Percentiles rank a stretch among this genome's conserved stretches.
phyloP scores from a whole-genome alignment of 345 rosid species.

The Salix purpurea region DNA sequence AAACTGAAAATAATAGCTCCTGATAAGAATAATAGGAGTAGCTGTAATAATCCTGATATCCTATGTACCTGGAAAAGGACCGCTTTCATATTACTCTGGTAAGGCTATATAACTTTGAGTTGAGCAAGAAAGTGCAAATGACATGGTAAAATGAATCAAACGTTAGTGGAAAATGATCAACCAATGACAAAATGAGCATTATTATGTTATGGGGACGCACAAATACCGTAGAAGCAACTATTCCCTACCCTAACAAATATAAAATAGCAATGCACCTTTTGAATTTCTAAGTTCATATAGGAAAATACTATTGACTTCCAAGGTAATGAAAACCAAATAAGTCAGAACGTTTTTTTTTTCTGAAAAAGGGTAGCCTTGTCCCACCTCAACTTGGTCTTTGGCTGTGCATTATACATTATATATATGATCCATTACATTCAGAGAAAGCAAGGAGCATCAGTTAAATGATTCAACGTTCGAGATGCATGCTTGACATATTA shows the following conservation, averaged over 20 bases:
- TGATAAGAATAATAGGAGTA: not conserved
- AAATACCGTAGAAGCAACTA: not conserved
- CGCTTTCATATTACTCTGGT: not conserved
- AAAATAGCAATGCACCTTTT: not conserved
- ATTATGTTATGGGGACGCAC: not conserved
- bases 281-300: not conserved
- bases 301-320: not conserved
- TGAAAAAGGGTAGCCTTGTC: not conserved
- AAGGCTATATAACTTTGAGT: not conserved
- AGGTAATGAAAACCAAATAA: not conserved
- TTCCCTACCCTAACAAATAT: not conserved
- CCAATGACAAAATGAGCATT: not conserved
- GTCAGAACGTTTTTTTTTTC: not conserved
- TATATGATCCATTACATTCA: not conserved
- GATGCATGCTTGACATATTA: not conserved
- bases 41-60: not conserved
- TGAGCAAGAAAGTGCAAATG: not conserved
- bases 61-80: not conserved
- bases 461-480: slow-evolving; percentile 5
- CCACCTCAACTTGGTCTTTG: slow-evolving; percentile 2
- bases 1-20: not conserved
- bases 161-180: not conserved
- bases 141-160: not conserved
- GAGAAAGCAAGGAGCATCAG: not conserved
- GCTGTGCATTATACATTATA: not conserved